Conservation (phyloP, 1,139 yeast species). For the Lodderomyces parapsilosis region DNA sequence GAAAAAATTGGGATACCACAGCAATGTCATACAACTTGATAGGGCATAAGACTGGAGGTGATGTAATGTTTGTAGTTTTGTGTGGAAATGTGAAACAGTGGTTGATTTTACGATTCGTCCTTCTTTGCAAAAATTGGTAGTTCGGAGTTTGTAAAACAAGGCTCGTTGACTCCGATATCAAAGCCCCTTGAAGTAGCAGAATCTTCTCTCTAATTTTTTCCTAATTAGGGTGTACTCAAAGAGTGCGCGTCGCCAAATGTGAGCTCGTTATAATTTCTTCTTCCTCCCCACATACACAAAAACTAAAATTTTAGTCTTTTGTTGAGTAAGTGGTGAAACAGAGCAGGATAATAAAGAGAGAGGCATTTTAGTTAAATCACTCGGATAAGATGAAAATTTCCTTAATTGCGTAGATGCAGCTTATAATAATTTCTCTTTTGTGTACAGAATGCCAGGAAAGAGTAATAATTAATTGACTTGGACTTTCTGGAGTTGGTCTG, state of each 20-base stretch:
- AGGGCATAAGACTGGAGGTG: constrained; percentile 42
- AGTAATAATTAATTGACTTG: background rate
- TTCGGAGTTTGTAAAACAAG: too few species aligned
- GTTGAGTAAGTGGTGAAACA: background rate
- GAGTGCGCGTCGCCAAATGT: too few species aligned
- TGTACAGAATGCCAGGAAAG: background rate
- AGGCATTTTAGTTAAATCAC: background rate
- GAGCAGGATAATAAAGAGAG: too few species aligned
- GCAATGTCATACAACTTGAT: constrained; percentile 67
- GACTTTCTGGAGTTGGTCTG: background rate
- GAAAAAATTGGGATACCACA: constrained; percentile 72
- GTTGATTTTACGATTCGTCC: too few species aligned
- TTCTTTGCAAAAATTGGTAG: too few species aligned
- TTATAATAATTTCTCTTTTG: background rate
- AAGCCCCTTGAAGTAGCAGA: background rate
- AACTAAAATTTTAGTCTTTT: background rate
- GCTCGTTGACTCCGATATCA: too few species aligned
- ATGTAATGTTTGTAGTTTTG: background rate
- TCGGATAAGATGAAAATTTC: background rate
- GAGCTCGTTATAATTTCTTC: too few species aligned
- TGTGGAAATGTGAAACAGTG: too few species aligned
- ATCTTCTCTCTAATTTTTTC: background rate
- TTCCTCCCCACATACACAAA: background rate
- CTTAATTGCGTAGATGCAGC: background rate
- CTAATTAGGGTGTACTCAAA: background rate